These are phyloP conservation scores for Bimuria novae-zelandiae DNA, from an alignment of 2,329 filamentous ascomycete species.

Conservation along the genomic window DNA sequence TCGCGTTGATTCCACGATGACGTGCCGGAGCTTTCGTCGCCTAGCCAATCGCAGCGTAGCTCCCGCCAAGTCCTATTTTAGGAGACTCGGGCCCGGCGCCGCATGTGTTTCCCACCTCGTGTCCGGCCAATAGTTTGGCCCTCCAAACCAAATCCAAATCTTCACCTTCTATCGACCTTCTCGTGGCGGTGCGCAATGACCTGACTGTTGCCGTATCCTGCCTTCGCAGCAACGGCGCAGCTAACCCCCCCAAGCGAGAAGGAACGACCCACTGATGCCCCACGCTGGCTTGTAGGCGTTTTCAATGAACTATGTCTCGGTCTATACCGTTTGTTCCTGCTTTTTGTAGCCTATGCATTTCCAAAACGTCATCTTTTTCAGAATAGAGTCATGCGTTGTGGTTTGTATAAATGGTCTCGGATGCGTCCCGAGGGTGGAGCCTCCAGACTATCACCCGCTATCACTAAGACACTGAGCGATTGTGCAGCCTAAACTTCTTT, in stretches of 20 bases:
- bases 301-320: conserved; percentile 6
- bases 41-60: background rate
- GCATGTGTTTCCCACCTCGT: too few relatives aligned
- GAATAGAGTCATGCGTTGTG: background rate
- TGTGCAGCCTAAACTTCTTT: background rate
- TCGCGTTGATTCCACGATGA: background rate
- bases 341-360: background rate
- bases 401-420: conserved; percentile 10
- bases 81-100: conserved; percentile 1
- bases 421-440: background rate
- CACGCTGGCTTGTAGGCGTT: conserved; percentile 2
- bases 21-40: conserved; percentile 1
- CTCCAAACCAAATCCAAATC: background rate
- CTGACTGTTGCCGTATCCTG: conserved; percentile 3
- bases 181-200: conserved; percentile 6
- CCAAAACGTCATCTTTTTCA: background rate
- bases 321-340: background rate
- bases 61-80: background rate
- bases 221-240: background rate
- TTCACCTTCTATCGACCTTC: conserved; percentile 1
- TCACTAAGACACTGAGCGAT: background rate
- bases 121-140: background rate
- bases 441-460: background rate
- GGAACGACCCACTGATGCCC: background rate
- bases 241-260: conserved; percentile 3